Evolutionary conservation across 352 stramenopile species (phyloP), one percentile per base, ranked within the genome.

Genomic region (Globisporangium okanoganense): DNA sequence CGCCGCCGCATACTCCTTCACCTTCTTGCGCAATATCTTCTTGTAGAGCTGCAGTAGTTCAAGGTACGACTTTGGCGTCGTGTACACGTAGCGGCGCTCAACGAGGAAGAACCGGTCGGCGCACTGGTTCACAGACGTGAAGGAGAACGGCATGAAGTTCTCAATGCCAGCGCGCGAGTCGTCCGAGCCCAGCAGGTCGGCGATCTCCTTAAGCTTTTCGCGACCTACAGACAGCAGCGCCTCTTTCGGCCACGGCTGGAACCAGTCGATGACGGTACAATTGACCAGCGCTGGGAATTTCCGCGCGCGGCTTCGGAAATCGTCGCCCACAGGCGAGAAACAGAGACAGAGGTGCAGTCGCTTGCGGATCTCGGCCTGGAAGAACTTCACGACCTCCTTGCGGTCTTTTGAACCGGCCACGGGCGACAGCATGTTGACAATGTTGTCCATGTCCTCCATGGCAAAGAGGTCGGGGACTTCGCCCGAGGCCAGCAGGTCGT

Each of bases 251-350:
- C 90, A 97, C 41, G 94, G 88, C 60, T 97, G 89, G 68, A 97
- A 97, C 93, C 92, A 97, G 65, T 97, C 90, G 47, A 99, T 98
- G 38, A 98, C 92, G 0, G 96, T 98, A 65, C 92, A 98, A 68
- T 97, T 98, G 9, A 98, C 92, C 6, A 99, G 75, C 24, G 95
- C 94, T 44, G 96, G 95, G 70, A 99, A 99, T 49, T 98, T 98
- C 3, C 88, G 75, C 16, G 94, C 92, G 16, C 96, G 92, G 47
- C 79, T 98, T 14, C 94, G 78, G 67, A 99, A 98, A 70, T 97
- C 90, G 51, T 98, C 92, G n/a, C 93, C 96, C 3, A 98, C 93
- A 16, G 96, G 96, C 8, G 85, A 97, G 64, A 99, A 98, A 53
- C 90, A 97, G 14, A 99, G 70, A 33, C 97, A 96, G 40, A 98